Base-by-base conservation (phyloP, 257 asterid genomes). In the Pogostemon cablin region DNA sequence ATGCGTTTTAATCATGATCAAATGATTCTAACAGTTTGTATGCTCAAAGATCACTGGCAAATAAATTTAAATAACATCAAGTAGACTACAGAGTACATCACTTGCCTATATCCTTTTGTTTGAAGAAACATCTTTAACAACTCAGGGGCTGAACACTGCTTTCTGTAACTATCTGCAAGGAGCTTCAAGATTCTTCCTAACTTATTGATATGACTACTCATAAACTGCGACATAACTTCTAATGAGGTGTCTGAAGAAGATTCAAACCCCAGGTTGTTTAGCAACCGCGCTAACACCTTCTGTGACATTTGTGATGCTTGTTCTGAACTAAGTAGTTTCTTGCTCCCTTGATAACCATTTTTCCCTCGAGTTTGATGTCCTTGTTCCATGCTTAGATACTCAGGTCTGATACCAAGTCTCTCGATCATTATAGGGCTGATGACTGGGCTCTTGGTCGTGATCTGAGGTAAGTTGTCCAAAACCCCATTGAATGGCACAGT, bases 371-470 rank as follows among this genome's bases (percentile, higher is more conserved):
- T 68, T 83, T 82, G 95, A 78, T 73, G 81, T 71, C 95, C 86
- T 61, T 86, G 90, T 80, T 91, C 96, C 89, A 87, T 87, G 84
- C 80, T 91, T 54, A 88, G 96, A 78, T 86, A 90, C 74, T 90
- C 97, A 44, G 97, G 87, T 75, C 86, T 86, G 79, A 93, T 90
- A 70, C 96, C 98, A 65, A 93, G 96, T 84, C 98, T 84, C 91
- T 93, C 98, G 63, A 93, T 93, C 97, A 93, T 89, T 68, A 93
- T 91, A 71, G 97, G 91, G 86, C 81, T 87, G 68, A 83, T 83
- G 63, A 72, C 77, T 5, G 91, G 83, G 69, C 88, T 91, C 83
- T 86, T 93, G 62, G 87, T 78, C 81, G 82, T 83, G 49, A 78
- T 66, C 77, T 84, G 92, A 58, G 97, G 97, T 75, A 93, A 84